Evolutionary conservation across 2,329 filamentous ascomycete species (phyloP).

Genomic region (Penicillium olsonii): DNA sequence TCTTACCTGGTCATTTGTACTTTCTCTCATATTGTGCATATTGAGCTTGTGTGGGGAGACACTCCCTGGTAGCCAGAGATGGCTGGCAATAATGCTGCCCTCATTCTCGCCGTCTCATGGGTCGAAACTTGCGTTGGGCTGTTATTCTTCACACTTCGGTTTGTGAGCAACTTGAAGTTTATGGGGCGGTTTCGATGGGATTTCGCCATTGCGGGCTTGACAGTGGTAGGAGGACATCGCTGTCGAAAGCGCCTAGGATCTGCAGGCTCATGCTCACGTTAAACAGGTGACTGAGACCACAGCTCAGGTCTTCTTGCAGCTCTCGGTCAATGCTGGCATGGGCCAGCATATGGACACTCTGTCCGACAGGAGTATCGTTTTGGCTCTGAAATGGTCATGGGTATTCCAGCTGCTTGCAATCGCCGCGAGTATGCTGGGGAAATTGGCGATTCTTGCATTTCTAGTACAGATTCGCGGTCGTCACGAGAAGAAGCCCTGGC

Average conservation of each 20-base stretch:
- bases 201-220: constrained; percentile 15
- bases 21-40: not conserved
- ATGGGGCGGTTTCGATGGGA: constrained; percentile 21
- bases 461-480: constrained; percentile 25
- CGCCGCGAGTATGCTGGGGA: constrained; percentile 22
- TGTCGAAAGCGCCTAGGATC: too few species aligned
- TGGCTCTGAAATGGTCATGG: constrained; percentile 22
- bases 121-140: constrained; percentile 18
- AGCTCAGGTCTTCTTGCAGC: constrained; percentile 19
- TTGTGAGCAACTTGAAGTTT: constrained; percentile 20
- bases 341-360: constrained; percentile 19
- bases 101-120: constrained; percentile 19
- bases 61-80: not conserved
- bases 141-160: constrained; percentile 16
- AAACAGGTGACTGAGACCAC: constrained; percentile 3
- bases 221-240: too few species aligned
- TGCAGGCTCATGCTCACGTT: not conserved
- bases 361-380: constrained; percentile 1
- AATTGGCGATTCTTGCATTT: constrained; percentile 26
- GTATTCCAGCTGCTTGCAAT: constrained; percentile 26
- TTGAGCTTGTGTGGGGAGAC: not conserved
- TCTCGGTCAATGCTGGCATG: constrained; percentile 20
- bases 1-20: not conserved
- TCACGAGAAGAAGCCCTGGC: constrained; percentile 18
- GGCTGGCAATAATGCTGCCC: not conserved